Evolutionary conservation across 805 yeast species (phyloP), one percentile per base, ranked within the genome.

Genomic region (Ogataea pignaliae): DNA sequence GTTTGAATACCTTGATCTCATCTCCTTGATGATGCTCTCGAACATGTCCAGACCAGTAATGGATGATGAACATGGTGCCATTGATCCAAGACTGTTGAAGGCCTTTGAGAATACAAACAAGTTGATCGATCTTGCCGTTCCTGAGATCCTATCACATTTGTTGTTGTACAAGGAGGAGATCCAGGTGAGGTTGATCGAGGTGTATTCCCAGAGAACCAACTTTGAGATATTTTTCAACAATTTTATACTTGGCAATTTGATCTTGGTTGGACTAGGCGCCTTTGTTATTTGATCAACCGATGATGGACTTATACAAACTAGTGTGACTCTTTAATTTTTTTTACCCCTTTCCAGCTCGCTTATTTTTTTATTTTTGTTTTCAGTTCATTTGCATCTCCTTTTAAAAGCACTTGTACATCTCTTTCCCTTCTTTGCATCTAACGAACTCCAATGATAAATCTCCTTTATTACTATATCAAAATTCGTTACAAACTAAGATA

Each of bases 211-310:
- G 40, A 55, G 69, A 33, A 54, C 61, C 16, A 63, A 61, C 28
- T 56, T 64, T 42, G 66, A 63, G 46, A 65, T 65, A 29, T 47
- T 65, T 15, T 64, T 65, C 29, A 76, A 73, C 48, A 69, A 76
- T 40, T 58, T 61, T 31, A 51, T 66, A 3, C 48, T 66, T 14
- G 69, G 69, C 17, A 66, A 66, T 39, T 46, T 66, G 43, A 57
- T 66, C n/a, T 48, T 66, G 14, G 70, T 66, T 17, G 71, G 71
- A 0, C 48, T 66, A 15, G 70, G 70, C 12, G 64, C 64, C 40
- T 65, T 65, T 46, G 64, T 64, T 13, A 66, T 65, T 18, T 65
- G 44, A 38, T 10, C n/a, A n/a, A n/a, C 7, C 12, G 13, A 14
- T 12, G 18, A 10, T 44, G 12, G 29, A 13, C 17, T 29, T 17